These are phyloP conservation scores for Hebeloma cylindrosporum DNA, from an alignment of 768 basidiomycete species.

Conservation along the genomic window DNA sequence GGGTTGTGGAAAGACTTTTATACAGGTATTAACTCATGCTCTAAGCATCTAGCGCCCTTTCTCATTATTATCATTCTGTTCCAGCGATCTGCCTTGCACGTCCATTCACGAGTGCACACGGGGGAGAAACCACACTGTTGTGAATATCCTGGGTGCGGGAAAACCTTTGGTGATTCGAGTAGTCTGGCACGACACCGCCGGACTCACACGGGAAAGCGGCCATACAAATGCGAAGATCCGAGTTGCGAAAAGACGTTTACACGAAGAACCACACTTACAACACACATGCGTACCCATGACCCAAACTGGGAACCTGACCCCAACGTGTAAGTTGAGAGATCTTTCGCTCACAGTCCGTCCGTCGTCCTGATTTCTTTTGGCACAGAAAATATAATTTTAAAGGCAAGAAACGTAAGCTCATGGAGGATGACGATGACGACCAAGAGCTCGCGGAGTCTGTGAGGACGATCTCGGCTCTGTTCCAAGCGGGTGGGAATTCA, in stretches of 20 bases:
- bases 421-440: slow-evolving; percentile 59
- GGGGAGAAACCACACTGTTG: slow-evolving; percentile 92
- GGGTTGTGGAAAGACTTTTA: slow-evolving; percentile 88
- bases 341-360: slow-evolving; percentile 7
- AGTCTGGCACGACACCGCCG: slow-evolving; percentile 89
- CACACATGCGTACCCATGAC: slow-evolving; percentile 88
- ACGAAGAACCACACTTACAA: slow-evolving; percentile 78
- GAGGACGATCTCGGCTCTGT: slow-evolving; percentile 70
- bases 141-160: slow-evolving; percentile 84
- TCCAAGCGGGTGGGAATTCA: slow-evolving; percentile 48
- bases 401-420: slow-evolving; percentile 60
- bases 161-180: slow-evolving; percentile 90
- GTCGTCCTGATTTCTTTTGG: slow-evolving; percentile 20
- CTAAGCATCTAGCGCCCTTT: slow-evolving; percentile 8
- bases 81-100: slow-evolving; percentile 88
- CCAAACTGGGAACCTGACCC: slow-evolving; percentile 85
- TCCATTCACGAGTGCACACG: slow-evolving; percentile 87
- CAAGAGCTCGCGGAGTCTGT: slow-evolving; percentile 70
- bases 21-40: slow-evolving; percentile 63
- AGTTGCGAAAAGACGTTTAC: slow-evolving; percentile 88
- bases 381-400: slow-evolving; percentile 77
- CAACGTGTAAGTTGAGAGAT: slow-evolving; percentile 57
- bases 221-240: slow-evolving; percentile 83
- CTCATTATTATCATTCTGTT: slow-evolving; percentile 10
- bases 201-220: slow-evolving; percentile 84